Evolutionary conservation across 2,329 filamentous ascomycete species (phyloP).

Genomic region (Gnomoniopsis smithogilvyi): DNA sequence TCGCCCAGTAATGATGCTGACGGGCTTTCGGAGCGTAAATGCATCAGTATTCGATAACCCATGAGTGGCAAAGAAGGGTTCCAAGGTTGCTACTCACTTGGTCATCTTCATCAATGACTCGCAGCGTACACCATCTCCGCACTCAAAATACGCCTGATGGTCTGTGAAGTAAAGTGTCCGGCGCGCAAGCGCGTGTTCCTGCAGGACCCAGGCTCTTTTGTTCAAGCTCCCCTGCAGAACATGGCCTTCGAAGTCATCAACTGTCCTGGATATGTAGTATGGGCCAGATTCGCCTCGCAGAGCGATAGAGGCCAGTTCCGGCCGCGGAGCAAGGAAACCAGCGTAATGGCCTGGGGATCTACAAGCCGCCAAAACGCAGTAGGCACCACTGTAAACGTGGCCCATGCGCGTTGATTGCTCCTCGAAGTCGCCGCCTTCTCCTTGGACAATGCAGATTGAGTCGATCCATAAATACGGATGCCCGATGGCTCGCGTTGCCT

Average conservation of each 20-base stretch:
- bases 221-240: constrained; percentile 30
- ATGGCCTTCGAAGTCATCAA: constrained; percentile 32
- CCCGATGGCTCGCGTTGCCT: constrained; percentile 13
- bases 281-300: neutral
- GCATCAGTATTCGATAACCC: neutral
- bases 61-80: neutral
- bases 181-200: constrained; percentile 34
- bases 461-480: constrained; percentile 24
- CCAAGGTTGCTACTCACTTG: constrained; percentile 26
- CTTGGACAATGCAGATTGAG: constrained; percentile 24
- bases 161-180: constrained; percentile 35
- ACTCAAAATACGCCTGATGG: constrained; percentile 36
- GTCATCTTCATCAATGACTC: constrained; percentile 30
- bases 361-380: constrained; percentile 25
- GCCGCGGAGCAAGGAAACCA: constrained; percentile 23
- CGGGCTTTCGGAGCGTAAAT: no score
- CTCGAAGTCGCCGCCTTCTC: constrained; percentile 21
- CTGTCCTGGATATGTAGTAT: constrained; percentile 26
- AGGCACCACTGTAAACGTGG: constrained; percentile 24
- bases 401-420: constrained; percentile 25
- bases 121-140: constrained; percentile 31
- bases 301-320: neutral
- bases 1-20: constrained; percentile 25
- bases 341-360: constrained; percentile 10
- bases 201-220: constrained; percentile 36